Evolutionary conservation across 768 basidiomycete genomes (phyloP), one percentile per base, ranked within the genome.

Genomic region (Lanmaoa rubissima): DNA sequence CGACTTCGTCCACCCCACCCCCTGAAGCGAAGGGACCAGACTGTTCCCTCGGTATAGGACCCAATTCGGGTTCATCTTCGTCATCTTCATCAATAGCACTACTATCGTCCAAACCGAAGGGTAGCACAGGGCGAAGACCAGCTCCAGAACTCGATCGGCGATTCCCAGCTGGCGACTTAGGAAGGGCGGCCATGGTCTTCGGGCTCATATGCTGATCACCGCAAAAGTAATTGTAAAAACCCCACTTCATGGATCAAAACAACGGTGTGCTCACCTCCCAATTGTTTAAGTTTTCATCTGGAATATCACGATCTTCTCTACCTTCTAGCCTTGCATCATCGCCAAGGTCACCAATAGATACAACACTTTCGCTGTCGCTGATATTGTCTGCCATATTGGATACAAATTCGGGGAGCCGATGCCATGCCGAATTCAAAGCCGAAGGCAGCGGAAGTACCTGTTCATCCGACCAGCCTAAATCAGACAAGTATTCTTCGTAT

Each of bases 401-500:
- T 31, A 87, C 87, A 65, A 93, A 86, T 58, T 86, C 81, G 2
- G 90, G 92, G 38, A 98, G 77, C 35, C 90, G 80, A 60, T 86
- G 82, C 95, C 95, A 96, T 14, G 94, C 92, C 24, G 83, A 86
- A 52, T 62, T 66, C 14, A 59, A 63, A 49, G 68, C 58, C 21
- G 68, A 53, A 47, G 68, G 69, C 36, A 76, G 74, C 48, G 75
- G 68, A 36, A 77, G 71, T 24, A 74, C 58, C 53, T 81, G 77
- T 46, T 83, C 82, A 52, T 88, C 86, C 4, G 85, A 82, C 79
- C 82, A 88, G 17, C 88, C 89, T 24, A 94, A 75, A 66, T 92
- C 92, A n/a, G 87, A 91, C 28, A 98, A 76, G 64, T 96, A 94
- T 66, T 96, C 94, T 70, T 98, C 95, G 66, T 97, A 98, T 66